Conservation (phyloP, 495 filamentous ascomycete species). For the Daldinia decipiens region DNA sequence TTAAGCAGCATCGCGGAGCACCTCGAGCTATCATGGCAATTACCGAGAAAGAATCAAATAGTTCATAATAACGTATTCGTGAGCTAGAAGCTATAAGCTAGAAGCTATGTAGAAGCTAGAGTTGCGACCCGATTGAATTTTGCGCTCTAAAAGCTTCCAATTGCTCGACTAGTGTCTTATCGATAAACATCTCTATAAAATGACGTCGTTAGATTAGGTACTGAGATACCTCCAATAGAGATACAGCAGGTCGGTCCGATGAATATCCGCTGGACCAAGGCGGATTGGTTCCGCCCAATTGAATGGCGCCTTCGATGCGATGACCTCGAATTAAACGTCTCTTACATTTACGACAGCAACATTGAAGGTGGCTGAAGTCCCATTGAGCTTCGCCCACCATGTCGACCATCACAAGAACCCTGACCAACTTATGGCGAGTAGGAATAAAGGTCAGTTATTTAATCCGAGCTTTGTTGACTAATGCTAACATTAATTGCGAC, state of each 20-base stretch:
- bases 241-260: conserved; percentile 8
- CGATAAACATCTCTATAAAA: conserved; percentile 13
- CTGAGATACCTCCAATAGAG: not conserved
- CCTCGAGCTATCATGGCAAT: conserved; percentile 44
- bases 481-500: conserved; percentile 38
- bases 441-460: conserved; percentile 76
- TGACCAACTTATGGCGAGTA: conserved; percentile 85
- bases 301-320: conserved; percentile 21
- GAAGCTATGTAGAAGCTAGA: not conserved
- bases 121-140: conserved; percentile 5
- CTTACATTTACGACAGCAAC: conserved; percentile 21
- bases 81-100: not conserved
- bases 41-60: not conserved
- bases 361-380: conserved; percentile 26
- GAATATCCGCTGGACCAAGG: conserved; percentile 12
- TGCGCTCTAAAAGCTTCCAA: conserved; percentile 9
- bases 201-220: conserved; percentile 13
- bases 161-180: conserved; percentile 6
- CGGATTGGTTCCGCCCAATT: conserved; percentile 21
- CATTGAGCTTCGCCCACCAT: conserved; percentile 68
- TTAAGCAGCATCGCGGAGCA: conserved; percentile 43
- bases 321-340: conserved; percentile 13
- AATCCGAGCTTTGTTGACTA: not conserved
- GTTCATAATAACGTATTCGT: conserved; percentile 9
- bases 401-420: conserved; percentile 89